Evolutionary conservation across 495 filamentous ascomycete genomes (phyloP), one percentile per base, ranked within the genome.

Genomic region (Achaetomiella virescens): DNA sequence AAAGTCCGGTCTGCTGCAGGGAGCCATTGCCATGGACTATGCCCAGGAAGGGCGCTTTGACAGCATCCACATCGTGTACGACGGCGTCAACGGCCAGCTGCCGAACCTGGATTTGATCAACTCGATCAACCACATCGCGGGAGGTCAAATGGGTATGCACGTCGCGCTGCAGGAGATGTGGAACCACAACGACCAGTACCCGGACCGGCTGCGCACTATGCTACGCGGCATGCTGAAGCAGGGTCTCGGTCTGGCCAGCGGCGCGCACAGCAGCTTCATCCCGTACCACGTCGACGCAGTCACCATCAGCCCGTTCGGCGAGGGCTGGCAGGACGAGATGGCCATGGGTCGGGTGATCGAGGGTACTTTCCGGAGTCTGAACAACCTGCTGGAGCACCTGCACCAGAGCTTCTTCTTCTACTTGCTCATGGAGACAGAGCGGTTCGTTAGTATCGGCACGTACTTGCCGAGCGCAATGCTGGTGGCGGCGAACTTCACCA

Each of bases 371-470:
- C 79, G 93, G 53, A 95, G 89, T 63, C 73, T 98, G 69, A 98
- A 98, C 72, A 98, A 98, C 66, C 72, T 98, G 49, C 79, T 98
- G 15, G 93, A 98, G 72, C 91, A 97, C 68, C 81, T 98, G 57
- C 93, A 98, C 65, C 93, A 98, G 75, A 96, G 90, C 66, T 98
- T 97, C 78, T 98, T 98, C 78, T 97, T 98, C 74, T 98, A 98
- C 69, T 74, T 98, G 22, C 81, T 98, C 17, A 90, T 98, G 81
- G 85, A 90, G 51, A 78, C 84, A 17, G 86, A 93, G 50, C 82
- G 91, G 8, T 98, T 97, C 69, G 95, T 97, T 52, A 97, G 92
- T 69, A 98, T 98, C 57, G 93, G 93, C 18, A 98, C 93, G 1
- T 98, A 98, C 64, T 76, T 98, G 6, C 93, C 95, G 5, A 95